phyloP scores from a whole-genome alignment of 176 grass and related monocot species.

The Carex pumila region DNA sequence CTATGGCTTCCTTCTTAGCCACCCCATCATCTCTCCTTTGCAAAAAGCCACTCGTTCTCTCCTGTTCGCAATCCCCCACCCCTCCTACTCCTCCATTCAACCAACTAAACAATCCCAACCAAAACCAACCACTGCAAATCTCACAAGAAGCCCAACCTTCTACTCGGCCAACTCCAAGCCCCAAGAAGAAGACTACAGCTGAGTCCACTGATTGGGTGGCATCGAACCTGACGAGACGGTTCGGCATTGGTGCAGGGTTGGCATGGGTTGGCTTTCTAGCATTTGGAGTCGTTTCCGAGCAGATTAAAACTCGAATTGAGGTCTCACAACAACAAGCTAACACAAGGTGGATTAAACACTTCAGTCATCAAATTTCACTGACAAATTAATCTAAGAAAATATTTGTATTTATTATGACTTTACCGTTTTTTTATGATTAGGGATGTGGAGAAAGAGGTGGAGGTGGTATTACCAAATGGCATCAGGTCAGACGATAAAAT shows the following conservation, averaged over 20 bases:
- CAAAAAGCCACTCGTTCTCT: slow-evolving; percentile 46
- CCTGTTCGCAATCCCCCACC: slow-evolving; percentile 51
- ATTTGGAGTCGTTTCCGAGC: slow-evolving; percentile 84
- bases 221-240: slow-evolving; percentile 72
- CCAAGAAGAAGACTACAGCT: slow-evolving; percentile 20
- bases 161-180: slow-evolving; percentile 6
- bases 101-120: background rate
- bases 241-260: slow-evolving; percentile 87
- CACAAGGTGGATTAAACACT: slow-evolving; percentile 52
- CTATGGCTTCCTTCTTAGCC: slow-evolving; percentile 70
- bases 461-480: slow-evolving; percentile 79
- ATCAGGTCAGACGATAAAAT: slow-evolving; percentile 37
- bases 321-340: slow-evolving; percentile 82
- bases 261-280: slow-evolving; percentile 89
- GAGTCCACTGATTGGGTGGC: slow-evolving; percentile 91
- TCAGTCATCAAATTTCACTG: background rate
- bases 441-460: slow-evolving; percentile 61
- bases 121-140: slow-evolving; percentile 34
- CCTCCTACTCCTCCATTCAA: slow-evolving; percentile 29
- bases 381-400: background rate
- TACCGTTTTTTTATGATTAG: slow-evolving; percentile 11
- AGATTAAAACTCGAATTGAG: slow-evolving; percentile 94
- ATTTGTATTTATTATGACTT: background rate
- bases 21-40: slow-evolving; percentile 39
- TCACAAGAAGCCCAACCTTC: slow-evolving; percentile 10